These are phyloP conservation scores for Coemansia sp. DNA, from an alignment of 192 early-diverging fungal species.

Conservation along the genomic window DNA sequence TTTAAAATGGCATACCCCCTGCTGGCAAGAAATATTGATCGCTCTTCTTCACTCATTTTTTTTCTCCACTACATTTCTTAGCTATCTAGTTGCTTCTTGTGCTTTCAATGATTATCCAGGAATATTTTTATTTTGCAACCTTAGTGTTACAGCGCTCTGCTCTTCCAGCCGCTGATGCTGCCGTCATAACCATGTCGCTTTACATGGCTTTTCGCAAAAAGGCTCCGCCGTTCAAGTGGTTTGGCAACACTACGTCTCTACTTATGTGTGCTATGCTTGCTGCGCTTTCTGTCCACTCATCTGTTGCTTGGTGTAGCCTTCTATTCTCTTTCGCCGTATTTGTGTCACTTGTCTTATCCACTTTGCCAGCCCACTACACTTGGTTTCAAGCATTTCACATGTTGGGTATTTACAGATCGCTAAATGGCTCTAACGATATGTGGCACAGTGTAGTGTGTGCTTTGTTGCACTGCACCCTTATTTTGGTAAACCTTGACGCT, in stretches of 20 bases:
- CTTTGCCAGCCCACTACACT: too few relatives aligned
- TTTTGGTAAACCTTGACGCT: background rate
- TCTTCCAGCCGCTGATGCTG: background rate
- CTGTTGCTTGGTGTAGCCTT: background rate
- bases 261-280: background rate
- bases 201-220: background rate
- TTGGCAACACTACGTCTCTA: background rate
- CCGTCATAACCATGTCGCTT: background rate
- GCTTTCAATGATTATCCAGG: slow-evolving; percentile 2
- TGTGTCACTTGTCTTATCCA: too few relatives aligned
- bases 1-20: background rate
- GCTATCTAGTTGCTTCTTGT: background rate
- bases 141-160: background rate
- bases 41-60: background rate
- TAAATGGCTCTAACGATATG: background rate
- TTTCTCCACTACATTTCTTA: background rate
- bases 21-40: background rate
- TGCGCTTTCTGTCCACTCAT: background rate
- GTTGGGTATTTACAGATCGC: background rate
- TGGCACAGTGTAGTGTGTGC: background rate
- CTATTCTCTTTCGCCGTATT: background rate
- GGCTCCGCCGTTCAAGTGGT: background rate
- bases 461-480: background rate
- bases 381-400: background rate
- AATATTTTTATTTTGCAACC: background rate